Evolutionary conservation across 2,329 filamentous ascomycete species (phyloP), one percentile per base, ranked within the genome.

Genomic region (Chaetomiaceae sp.): DNA sequence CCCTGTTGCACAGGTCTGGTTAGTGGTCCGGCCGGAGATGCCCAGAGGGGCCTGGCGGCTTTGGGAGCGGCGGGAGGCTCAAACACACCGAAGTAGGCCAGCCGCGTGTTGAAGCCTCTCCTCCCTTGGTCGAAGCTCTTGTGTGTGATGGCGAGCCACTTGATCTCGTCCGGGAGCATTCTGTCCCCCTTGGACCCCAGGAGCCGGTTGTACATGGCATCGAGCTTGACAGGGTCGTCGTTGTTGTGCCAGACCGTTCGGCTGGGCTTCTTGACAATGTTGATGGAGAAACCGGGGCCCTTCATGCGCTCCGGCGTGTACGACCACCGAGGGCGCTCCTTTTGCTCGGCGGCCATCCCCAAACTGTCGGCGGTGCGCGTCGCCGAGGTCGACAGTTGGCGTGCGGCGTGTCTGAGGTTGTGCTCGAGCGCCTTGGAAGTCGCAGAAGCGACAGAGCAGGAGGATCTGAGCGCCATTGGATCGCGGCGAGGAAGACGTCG

Each of bases 41-140:
- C 30, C 30, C 30, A 12, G 30, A 33, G 5, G 30, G 5, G 10
- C 12, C 25, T 5, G 25, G 25, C 12, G 30, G 7, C 30, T 20
- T 12, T n/a, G 10, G 3, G 13, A 12, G 16, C 37, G 30, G 20
- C 10, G 16, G 7, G 31, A 19, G n/a, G n/a, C 13, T 8, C 16
- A 8, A 21, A 62, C 71, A 41, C 79, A 95, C 89, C 92, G 48
- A 95, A 74, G 64, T 88, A 90, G n/a, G 90, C 88, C 68, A 99
- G 74, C 56, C 89, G 82, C 64, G 96, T 92, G 68, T 99, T 99
- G 73, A 92, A 96, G 1, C 92, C 92, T 75, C 91, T 85, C 64
- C 89, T 78, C 46, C 91, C 93, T 65, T 97, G 90, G 66, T 99
- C 92, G 65, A 96, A 97, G 70, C 90, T 96, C 80, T 97, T 97